These are phyloP conservation scores for Astrothelium subdiscretum DNA, from an alignment of 495 filamentous ascomycete species.

Conservation along the genomic window DNA sequence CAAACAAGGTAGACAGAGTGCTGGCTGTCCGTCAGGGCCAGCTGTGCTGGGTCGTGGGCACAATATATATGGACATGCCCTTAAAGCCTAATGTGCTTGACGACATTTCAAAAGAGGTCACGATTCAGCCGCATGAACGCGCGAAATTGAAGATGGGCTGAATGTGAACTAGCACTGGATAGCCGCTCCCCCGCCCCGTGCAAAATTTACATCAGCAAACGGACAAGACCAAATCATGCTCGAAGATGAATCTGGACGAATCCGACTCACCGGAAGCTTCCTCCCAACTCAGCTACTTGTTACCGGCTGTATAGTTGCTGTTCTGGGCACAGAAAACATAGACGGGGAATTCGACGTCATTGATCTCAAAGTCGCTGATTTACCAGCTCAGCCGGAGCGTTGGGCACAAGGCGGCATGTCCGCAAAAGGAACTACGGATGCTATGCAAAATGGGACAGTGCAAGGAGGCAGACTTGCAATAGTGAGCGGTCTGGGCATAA, in stretches of 20 bases:
- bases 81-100: constrained; percentile 95
- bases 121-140: no score
- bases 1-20: constrained; percentile 66
- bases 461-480: constrained; percentile 57
- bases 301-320: constrained; percentile 84
- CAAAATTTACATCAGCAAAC: constrained; percentile 56
- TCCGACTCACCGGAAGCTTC: constrained; percentile 61
- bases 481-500: constrained; percentile 77
- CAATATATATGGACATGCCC: constrained; percentile 93
- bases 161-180: constrained; percentile 56
- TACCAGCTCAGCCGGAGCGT: constrained; percentile 66
- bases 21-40: constrained; percentile 93
- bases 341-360: constrained; percentile 90
- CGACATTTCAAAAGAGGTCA: constrained; percentile 82
- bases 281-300: constrained; percentile 59
- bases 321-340: constrained; percentile 81
- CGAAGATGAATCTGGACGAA: constrained; percentile 91
- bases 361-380: constrained; percentile 74
- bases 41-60: constrained; percentile 90
- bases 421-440: constrained; percentile 30
- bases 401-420: constrained; percentile 48
- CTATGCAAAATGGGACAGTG: constrained; percentile 32
- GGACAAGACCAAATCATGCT: constrained; percentile 64
- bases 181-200: constrained; percentile 63
- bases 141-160: not conserved